Evolutionary conservation across 345 rosid species (phyloP).

Genomic region (Nephelium lappaceum): DNA sequence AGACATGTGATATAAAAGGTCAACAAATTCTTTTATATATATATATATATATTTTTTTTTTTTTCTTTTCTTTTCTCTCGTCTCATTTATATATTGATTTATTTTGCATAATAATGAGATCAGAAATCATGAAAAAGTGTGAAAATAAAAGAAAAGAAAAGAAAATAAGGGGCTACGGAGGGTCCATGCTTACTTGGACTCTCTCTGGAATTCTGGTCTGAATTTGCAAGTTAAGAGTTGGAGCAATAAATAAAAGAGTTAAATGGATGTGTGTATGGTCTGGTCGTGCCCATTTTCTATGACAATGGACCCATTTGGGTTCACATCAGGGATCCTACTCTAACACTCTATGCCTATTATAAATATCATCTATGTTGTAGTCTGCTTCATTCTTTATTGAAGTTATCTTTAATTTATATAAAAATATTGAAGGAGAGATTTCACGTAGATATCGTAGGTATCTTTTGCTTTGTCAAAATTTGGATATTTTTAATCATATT

Average conservation of each 20-base stretch:
- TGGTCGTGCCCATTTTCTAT: conserved; percentile 6
- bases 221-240: too few species aligned
- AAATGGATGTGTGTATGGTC: conserved; percentile 1
- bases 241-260: background rate
- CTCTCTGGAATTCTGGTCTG: background rate
- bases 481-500: too few species aligned
- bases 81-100: background rate
- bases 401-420: too few species aligned
- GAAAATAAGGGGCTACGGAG: background rate
- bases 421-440: background rate
- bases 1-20: conserved; percentile 31
- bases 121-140: background rate
- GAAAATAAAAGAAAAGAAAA: too few species aligned
- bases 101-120: background rate
- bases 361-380: background rate
- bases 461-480: background rate
- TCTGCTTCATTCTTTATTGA: background rate
- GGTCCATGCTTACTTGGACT: background rate
- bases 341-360: background rate
- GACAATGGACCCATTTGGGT: conserved; percentile 5
- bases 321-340: background rate
- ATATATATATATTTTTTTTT: too few species aligned
- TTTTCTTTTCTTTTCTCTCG: background rate
- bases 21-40: background rate
- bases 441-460: background rate